phyloP scores from a whole-genome alignment of 805 yeast species.

The Kodamaea kaohsiungensis region DNA sequence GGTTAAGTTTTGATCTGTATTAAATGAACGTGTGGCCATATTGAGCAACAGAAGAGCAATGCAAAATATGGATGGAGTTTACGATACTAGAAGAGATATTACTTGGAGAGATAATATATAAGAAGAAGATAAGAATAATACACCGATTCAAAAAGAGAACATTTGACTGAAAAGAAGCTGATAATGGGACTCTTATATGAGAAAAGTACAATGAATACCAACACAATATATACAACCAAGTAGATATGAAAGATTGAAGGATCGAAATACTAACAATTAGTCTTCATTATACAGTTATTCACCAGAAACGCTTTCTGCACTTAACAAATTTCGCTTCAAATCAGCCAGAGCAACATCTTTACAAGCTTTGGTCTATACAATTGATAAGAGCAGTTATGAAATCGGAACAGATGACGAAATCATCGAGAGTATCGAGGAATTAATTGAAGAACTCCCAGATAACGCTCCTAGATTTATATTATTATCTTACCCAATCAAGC shows the following conservation, averaged over 20 bases:
- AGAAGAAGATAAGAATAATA: too few species aligned
- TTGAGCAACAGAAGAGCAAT: too few species aligned
- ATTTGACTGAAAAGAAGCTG: too few species aligned
- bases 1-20: too few species aligned
- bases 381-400: constrained; percentile 56
- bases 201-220: too few species aligned
- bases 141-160: too few species aligned
- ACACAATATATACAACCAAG: not conserved
- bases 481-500: constrained; percentile 71
- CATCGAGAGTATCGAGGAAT: constrained; percentile 54
- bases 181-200: too few species aligned
- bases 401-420: constrained; percentile 49
- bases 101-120: too few species aligned
- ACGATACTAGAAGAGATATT: too few species aligned
- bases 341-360: constrained; percentile 63
- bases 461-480: constrained; percentile 76
- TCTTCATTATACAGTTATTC: constrained; percentile 59
- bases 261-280: constrained; percentile 3
- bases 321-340: constrained; percentile 72
- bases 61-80: too few species aligned
- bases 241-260: not conserved
- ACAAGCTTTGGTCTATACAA: constrained; percentile 63
- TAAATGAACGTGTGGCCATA: too few species aligned
- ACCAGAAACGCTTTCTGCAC: constrained; percentile 55
- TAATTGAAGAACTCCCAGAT: constrained; percentile 78